Percentiles rank a stretch among this genome's conserved stretches.
phyloP scores from a whole-genome alignment of 1,284 basidiomycete species.

The Ceratobasidium theobromae region DNA sequence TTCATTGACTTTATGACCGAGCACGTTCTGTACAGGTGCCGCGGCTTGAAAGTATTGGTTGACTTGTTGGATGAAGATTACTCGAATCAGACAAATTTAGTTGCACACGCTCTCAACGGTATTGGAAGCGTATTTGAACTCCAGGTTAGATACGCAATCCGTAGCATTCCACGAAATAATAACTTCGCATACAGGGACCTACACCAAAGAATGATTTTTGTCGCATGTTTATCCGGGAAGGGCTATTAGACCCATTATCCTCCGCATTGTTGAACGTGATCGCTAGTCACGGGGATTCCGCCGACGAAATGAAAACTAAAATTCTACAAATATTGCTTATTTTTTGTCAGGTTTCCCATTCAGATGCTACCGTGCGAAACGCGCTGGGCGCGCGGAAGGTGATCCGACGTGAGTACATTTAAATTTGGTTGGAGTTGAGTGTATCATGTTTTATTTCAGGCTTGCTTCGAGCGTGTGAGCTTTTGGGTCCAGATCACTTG shows the following conservation, averaged over 20 bases:
- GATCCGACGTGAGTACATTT: conserved; percentile 63
- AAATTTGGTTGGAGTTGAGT: not conserved
- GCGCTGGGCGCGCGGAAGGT: conserved; percentile 89
- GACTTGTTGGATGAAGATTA: conserved; percentile 97
- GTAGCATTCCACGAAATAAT: not conserved
- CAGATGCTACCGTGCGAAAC: conserved; percentile 88
- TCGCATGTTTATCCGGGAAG: conserved; percentile 96
- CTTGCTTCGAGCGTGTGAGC: conserved; percentile 77
- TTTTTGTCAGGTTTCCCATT: conserved; percentile 94
- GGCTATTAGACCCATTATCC: conserved; percentile 88
- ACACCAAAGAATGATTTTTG: conserved; percentile 98
- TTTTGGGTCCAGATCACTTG: conserved; percentile 80
- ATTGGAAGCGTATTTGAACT: conserved; percentile 95
- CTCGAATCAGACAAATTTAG: conserved; percentile 82
- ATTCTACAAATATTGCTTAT: conserved; percentile 89
- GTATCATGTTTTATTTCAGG: conserved; percentile 50
- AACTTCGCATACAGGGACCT: conserved; percentile 62
- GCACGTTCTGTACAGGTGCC: conserved; percentile 62
- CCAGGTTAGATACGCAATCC: conserved; percentile 43
- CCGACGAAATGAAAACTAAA: conserved; percentile 78
- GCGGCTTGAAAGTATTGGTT: conserved; percentile 89
- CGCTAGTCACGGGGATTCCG: conserved; percentile 65
- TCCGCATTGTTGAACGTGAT: conserved; percentile 88
- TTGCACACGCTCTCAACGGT: conserved; percentile 91
- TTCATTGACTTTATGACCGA: not conserved